Base-by-base conservation (phyloP, 306 rosid species). In the Vigna trinervia region DNA sequence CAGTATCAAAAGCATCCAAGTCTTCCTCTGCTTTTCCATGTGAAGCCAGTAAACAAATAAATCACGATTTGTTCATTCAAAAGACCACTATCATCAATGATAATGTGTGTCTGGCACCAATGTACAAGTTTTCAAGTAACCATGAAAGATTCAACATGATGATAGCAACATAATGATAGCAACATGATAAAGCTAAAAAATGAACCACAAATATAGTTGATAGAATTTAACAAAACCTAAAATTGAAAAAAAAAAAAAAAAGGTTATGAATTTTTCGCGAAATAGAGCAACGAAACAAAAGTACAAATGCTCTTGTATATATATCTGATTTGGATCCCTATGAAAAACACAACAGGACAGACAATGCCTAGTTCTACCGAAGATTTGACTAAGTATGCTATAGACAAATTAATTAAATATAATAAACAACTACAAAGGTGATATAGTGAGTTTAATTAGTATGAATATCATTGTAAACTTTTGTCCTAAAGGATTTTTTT, bases 1-100 rank as follows among this genome's bases (percentile, higher is more conserved):
- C 85, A 45, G n/a, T 43, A 73, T 86, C 86, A 76, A 75, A 86
- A 46, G 17, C 72, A 80, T 86, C 83, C 83, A 79, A 82, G 53
- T 13, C 74, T 62, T 71, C 89, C 10, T 82, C 89, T 85, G 80
- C 8, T 12, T 71, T 32, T 39, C 57, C 78, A 56, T 28, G 50
- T 39, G 71, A 61, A 30, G 50, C 9, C 15, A 58, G 26, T 26
- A 58, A 47, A 75, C 53, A 34, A 82, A 36, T 43, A 77, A 67
- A 8, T 34, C 65, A 48, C 46, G 54, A 12, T 14, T 46, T 61
- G n/a, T 28, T 66, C 60, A 66, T 76, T 17, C 66, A 34, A 61
- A 30, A 51, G 69, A 71, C 36, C 60, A 60, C 36, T 51, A 60
- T 19, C 51, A 69, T 14, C 22, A 56, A 20, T 22, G 5, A 15